phyloP scores from a whole-genome alignment of 2,329 filamentous ascomycete genomes.

The Scorias spongiosa region DNA sequence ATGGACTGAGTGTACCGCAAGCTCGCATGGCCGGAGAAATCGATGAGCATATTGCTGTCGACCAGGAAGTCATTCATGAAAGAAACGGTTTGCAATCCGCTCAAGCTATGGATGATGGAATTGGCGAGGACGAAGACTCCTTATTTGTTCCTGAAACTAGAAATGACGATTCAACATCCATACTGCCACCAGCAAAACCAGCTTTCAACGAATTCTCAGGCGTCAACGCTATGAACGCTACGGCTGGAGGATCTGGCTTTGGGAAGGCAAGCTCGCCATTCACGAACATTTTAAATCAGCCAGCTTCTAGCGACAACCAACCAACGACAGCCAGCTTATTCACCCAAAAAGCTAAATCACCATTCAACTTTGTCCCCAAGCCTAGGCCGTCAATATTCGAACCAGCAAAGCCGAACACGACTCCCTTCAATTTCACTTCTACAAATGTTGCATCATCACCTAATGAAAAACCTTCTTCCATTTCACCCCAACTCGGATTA shows the following conservation, averaged over 20 bases:
- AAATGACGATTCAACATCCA: not conserved
- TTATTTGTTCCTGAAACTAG: constrained; percentile 26
- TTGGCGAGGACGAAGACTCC: constrained; percentile 19
- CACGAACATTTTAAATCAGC: too few species aligned
- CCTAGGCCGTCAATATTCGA: too few species aligned
- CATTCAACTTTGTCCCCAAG: too few species aligned
- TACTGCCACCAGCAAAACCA: not conserved
- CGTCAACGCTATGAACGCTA: too few species aligned
- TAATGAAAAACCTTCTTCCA: not conserved
- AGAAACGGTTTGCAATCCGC: too few species aligned
- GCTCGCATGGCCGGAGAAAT: constrained; percentile 36
- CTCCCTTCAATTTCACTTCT: constrained; percentile 1
- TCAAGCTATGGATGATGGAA: constrained; percentile 6
- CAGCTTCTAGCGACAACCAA: too few species aligned
- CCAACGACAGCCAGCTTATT: too few species aligned
- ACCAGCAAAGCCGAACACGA: constrained; percentile 1
- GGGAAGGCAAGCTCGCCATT: not conserved
- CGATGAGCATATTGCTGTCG: constrained; percentile 15
- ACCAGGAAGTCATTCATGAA: too few species aligned
- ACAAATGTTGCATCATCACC: not conserved
- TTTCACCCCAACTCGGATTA: not conserved
- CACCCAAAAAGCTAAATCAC: too few species aligned
- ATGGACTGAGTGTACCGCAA: constrained; percentile 38
- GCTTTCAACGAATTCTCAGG: not conserved
- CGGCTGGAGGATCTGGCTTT: not conserved